A percentile compares a stretch with the other conserved stretches of the same genome.
phyloP scores from a whole-genome alignment of 345 rosid genomes.

The Brassica juncea region DNA sequence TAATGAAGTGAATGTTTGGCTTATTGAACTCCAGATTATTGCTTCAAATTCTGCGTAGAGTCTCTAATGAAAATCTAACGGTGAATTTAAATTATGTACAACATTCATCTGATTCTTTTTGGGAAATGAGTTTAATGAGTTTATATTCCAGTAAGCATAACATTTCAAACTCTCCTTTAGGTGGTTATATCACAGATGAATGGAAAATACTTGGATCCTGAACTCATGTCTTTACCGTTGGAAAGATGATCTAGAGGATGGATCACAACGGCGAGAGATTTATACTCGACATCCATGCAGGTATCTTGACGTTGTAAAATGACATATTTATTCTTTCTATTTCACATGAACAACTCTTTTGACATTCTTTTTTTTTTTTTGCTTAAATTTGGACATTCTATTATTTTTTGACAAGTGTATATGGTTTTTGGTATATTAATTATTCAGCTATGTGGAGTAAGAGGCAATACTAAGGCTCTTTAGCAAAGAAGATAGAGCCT shows the following conservation, averaged over 20 bases:
- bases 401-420: background rate
- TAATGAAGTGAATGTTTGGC: slow-evolving; percentile 17
- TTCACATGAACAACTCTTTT: slow-evolving; percentile 3
- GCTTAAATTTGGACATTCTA: too few species aligned
- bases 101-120: background rate
- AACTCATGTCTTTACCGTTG: slow-evolving; percentile 70
- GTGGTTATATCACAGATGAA: slow-evolving; percentile 82
- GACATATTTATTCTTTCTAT: background rate
- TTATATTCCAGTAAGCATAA: slow-evolving; percentile 3
- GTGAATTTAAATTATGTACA: slow-evolving; percentile 71
- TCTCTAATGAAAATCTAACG: slow-evolving; percentile 56
- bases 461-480: slow-evolving; percentile 54
- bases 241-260: slow-evolving; percentile 91
- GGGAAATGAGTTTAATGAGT: background rate
- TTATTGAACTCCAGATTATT: slow-evolving; percentile 54
- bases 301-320: slow-evolving; percentile 39
- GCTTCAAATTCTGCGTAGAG: slow-evolving; percentile 62
- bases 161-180: slow-evolving; percentile 40
- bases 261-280: slow-evolving; percentile 94
- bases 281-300: slow-evolving; percentile 83
- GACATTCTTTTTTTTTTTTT: background rate
- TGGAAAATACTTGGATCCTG: slow-evolving; percentile 73
- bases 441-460: slow-evolving; percentile 72
- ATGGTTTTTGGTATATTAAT: background rate
- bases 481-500: slow-evolving; percentile 92